phyloP scores from a whole-genome alignment of 345 rosid species.

The Erodium maritimum region DNA sequence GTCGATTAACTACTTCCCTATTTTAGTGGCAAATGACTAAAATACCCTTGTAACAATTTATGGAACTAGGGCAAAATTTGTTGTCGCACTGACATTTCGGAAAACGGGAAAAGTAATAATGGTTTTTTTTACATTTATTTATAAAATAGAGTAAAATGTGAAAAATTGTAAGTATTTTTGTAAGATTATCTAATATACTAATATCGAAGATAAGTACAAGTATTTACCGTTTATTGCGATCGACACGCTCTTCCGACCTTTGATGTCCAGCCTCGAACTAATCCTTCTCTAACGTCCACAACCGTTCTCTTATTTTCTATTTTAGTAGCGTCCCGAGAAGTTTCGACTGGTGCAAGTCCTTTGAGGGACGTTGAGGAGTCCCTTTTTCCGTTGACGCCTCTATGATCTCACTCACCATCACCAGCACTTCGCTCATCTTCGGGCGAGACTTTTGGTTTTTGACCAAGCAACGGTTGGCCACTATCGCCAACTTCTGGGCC shows the following conservation, averaged over 20 bases:
- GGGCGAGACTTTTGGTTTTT: constrained; percentile 71
- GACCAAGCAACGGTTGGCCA: constrained; percentile 70
- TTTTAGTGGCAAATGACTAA: no score
- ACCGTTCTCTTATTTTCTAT: constrained; percentile 1
- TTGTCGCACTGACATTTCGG: no score
- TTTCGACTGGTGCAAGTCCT: constrained; percentile 8
- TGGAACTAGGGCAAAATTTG: no score
- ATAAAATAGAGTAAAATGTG: no score
- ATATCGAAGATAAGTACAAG: no score
- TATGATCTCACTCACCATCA: constrained; percentile 42
- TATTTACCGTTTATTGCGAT: no score
- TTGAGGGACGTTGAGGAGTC: constrained; percentile 30
- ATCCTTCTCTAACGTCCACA: constrained; percentile 8
- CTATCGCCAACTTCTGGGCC: constrained; percentile 45
- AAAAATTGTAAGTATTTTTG: no score
- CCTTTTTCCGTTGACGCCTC: constrained; percentile 26
- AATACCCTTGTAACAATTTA: no score
- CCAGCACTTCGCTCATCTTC: constrained; percentile 89
- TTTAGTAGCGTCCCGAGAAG: neutral
- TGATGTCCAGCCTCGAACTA: constrained; percentile 21
- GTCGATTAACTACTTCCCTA: no score
- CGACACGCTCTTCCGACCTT: constrained; percentile 30
- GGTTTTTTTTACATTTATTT: no score
- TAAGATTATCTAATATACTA: no score
- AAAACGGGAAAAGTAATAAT: no score